Evolutionary conservation across 352 stramenopile genomes (phyloP), one percentile per base, ranked within the genome.

Genomic region (Globisporangium solare): DNA sequence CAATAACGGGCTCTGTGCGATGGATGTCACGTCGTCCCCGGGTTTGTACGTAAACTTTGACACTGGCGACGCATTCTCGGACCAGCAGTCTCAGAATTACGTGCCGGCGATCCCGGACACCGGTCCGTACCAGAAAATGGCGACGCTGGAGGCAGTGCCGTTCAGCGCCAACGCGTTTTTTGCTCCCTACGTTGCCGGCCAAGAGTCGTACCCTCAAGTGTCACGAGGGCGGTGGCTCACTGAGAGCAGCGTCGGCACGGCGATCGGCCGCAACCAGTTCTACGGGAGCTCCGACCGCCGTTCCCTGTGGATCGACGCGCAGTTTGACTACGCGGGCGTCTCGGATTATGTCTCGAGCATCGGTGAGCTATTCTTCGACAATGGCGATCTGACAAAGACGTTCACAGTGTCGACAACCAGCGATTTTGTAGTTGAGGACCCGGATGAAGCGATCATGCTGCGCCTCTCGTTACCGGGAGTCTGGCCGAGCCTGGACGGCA

Each of bases 381-480:
- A 55, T 0, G 64, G 71, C 18, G 68, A 76, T 22, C 55, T 61
- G 4, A 55, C 65, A 0, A 71, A 89, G 43, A 86, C 78, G 3
- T 92, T 97, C 51, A 66, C 59, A 12, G 77, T 98, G 2, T 76
- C 70, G 49, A 98, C 92, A 39, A 98, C 85, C 1, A 82, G 84
- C 56, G 95, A 98, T 54, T 74, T 71, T 31, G 87, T 98, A 3
- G 73, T 96, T 0, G 95, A 98, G 61, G 82, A 83, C 4, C 91
- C 92, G 0, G 83, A 97, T 43, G 95, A 98, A 66, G 93, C 75
- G 6, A 64, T 97, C 4, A 90, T 87, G 35, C 67, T 98, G 32
- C 80, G 92, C 2, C 68, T 98, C 14, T 97, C 92, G 47, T 60
- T 98, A 4, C 89, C 89, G 39, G 94, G 95, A 37, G 89, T 98